These are phyloP conservation scores for Pichia deserticola DNA, from an alignment of 805 yeast genomes.

Conservation along the genomic window DNA sequence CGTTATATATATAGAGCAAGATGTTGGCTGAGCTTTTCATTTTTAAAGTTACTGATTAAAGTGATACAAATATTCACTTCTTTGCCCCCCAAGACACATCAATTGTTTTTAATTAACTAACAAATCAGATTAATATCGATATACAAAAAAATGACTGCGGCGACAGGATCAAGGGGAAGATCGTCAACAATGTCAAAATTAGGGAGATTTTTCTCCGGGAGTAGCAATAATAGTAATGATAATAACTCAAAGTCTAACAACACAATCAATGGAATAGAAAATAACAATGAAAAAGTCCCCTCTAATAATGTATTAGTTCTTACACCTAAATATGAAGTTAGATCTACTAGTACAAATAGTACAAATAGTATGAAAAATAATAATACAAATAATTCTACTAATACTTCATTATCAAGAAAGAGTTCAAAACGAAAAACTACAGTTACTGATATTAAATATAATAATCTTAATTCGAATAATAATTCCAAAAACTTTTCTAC, in stretches of 20 bases:
- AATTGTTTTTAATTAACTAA: too few relatives aligned
- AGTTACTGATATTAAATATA: background rate
- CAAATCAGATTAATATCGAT: too few relatives aligned
- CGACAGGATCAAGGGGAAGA: background rate
- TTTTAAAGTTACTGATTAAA: too few relatives aligned
- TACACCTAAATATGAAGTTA: background rate
- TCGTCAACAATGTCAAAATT: constrained; percentile 8
- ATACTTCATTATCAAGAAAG: background rate
- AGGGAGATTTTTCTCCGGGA: constrained; percentile 2
- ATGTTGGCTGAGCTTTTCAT: too few relatives aligned
- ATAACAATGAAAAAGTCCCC: too few relatives aligned
- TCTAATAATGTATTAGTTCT: too few relatives aligned
- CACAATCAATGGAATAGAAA: background rate
- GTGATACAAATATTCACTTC: too few relatives aligned
- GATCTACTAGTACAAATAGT: background rate
- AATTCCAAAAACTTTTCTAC: background rate
- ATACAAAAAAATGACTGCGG: background rate
- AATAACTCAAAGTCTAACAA: background rate
- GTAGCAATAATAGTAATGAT: background rate
- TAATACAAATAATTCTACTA: background rate
- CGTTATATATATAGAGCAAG: too few relatives aligned
- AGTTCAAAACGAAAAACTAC: background rate
- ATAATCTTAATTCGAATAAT: background rate
- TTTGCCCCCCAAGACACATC: too few relatives aligned
- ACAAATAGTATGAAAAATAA: background rate